Conservation (phyloP, 225 moss, liverwort and hornwort species). For the Straminergon stramineum region DNA sequence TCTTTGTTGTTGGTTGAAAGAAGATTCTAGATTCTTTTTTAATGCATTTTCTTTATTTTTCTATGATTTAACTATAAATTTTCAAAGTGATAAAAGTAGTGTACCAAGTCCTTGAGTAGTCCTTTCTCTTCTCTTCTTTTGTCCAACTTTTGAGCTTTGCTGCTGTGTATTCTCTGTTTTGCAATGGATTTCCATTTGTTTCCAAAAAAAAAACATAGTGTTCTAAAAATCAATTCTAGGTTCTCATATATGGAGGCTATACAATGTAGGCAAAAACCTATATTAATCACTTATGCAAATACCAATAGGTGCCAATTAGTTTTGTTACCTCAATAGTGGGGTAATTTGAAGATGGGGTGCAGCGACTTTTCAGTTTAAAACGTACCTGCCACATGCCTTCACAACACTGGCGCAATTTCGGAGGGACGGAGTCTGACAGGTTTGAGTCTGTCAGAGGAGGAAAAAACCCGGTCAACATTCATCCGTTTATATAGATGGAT, state of each 20-base stretch:
- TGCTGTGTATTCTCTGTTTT: no score
- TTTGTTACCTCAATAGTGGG: not conserved
- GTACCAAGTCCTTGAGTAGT: no score
- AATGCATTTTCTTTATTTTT: rapidly evolving
- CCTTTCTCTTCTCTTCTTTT: no score
- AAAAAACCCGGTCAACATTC: not conserved
- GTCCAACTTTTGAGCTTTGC: no score
- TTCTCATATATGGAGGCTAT: rapidly evolving
- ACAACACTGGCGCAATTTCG: not conserved
- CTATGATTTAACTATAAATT: not conserved
- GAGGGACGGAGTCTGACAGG: not conserved
- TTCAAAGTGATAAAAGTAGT: not conserved
- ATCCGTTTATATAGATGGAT: not conserved
- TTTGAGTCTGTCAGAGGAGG: no score
- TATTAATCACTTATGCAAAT: not conserved
- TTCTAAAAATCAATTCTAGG: rapidly evolving
- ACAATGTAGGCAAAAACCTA: no score
- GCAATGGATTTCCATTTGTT: no score
- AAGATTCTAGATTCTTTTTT: rapidly evolving
- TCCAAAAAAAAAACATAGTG: no score
- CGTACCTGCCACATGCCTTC: not conserved
- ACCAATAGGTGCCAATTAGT: not conserved
- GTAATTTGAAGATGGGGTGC: rapidly evolving
- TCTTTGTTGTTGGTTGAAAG: not conserved
- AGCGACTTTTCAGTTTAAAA: not conserved